These are phyloP conservation scores for Piromyces finnis DNA, from an alignment of 192 early-diverging fungal genomes.

Conservation along the genomic window DNA sequence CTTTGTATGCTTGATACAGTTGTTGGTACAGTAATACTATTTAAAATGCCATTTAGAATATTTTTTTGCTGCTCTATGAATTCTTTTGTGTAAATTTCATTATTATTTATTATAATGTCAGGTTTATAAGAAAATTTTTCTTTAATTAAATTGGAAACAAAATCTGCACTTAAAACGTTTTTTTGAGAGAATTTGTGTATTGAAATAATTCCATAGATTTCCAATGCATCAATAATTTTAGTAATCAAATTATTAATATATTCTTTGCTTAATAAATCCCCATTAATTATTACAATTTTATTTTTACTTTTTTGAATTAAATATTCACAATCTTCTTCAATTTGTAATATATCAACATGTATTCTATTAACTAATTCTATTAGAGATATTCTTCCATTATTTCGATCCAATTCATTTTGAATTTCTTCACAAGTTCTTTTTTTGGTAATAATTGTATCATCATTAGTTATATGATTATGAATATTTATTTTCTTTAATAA, in stretches of 20 bases:
- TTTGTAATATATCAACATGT: neutral
- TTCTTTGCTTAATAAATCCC: neutral
- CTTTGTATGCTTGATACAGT: neutral
- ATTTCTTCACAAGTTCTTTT: neutral
- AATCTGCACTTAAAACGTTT: neutral
- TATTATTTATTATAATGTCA: neutral
- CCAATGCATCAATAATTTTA: neutral
- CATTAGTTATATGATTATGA: neutral
- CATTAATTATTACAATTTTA: neutral
- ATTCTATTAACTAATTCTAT: neutral
- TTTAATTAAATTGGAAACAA: neutral
- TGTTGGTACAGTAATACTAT: neutral
- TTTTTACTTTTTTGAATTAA: neutral
- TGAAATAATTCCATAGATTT: neutral
- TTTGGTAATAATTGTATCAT: neutral
- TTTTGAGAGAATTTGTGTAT: neutral
- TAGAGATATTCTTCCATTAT: neutral
- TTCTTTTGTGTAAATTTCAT: neutral
- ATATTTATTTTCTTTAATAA: neutral
- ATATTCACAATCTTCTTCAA: neutral
- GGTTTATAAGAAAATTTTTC: neutral
- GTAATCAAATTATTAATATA: neutral
- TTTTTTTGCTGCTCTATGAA: neutral
- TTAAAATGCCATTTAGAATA: neutral
- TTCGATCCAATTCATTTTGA: neutral